phyloP scores from a whole-genome alignment of 768 basidiomycete species.

The Phanerochaete carnosa region DNA sequence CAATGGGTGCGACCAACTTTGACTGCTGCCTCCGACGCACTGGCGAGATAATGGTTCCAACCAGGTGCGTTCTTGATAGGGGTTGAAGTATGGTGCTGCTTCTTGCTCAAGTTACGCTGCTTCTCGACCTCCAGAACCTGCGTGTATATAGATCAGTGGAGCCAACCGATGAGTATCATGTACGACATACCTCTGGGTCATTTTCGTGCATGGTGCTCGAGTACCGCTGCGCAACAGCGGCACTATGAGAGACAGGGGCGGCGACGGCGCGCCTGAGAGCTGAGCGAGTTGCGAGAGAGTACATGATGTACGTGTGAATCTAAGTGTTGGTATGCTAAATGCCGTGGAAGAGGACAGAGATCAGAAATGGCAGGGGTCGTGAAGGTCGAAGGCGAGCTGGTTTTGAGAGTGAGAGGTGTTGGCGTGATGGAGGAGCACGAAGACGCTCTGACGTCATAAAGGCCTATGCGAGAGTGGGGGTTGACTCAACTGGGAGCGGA shows the following conservation, averaged over 20 bases:
- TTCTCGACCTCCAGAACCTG: slow-evolving; percentile 34
- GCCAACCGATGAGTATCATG: background rate
- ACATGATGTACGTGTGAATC: slow-evolving; percentile 18
- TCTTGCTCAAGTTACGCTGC: slow-evolving; percentile 27
- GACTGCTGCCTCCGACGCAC: slow-evolving; percentile 31
- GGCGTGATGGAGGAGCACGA: slow-evolving; percentile 1
- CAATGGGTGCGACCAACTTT: slow-evolving; percentile 23
- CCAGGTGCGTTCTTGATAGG: slow-evolving; percentile 31
- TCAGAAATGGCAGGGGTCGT: background rate
- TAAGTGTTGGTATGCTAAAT: background rate
- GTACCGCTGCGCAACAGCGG: slow-evolving; percentile 15
- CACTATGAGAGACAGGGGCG: slow-evolving; percentile 15
- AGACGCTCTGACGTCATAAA: slow-evolving; percentile 5
- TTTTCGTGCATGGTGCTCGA: slow-evolving; percentile 33
- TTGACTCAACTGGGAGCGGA: background rate
- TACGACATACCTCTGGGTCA: slow-evolving; percentile 29
- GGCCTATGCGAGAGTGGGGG: background rate
- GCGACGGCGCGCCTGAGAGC: slow-evolving; percentile 19
- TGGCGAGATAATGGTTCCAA: slow-evolving; percentile 36
- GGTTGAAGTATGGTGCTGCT: slow-evolving; percentile 33
- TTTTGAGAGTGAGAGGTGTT: slow-evolving; percentile 2
- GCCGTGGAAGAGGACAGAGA: background rate
- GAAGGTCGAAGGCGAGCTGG: background rate
- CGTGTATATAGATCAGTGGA: background rate
- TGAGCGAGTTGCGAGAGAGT: slow-evolving; percentile 21